Base-by-base conservation (phyloP, 2,329 filamentous ascomycete genomes). In the Trichoderma sp. region DNA sequence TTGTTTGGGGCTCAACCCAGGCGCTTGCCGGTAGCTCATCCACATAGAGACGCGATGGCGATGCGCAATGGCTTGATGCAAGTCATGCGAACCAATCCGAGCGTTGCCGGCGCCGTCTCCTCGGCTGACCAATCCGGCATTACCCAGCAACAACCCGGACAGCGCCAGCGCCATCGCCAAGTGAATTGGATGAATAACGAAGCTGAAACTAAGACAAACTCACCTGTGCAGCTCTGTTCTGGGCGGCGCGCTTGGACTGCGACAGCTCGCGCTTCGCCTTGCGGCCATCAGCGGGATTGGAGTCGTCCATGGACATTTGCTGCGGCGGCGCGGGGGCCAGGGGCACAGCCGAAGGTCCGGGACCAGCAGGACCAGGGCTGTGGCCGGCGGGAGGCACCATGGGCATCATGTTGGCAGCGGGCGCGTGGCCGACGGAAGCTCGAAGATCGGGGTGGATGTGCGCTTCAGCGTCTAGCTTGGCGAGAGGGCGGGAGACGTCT, bases 151-250 rank as follows among this genome's bases (percentile, higher is more conserved):
- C 45, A 56, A 1, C 16, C 6, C 11, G 9, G n/a, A 53, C 35
- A n/a, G 59, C 41, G 33, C 12, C 53, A 33, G 16, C 24, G 5
- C 16, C 53, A 31, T 71, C 35, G 24, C 8, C 35, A 31, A 53
- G 3, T 9, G 24, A 7, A 29, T 9, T 14, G 18, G 29, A 16
- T 16, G 3, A 7, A 68, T 3, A 4, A n/a, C 18, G n/a, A 21
- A 21, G 14, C 27, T 11, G 29, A 3, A 29, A 27, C 33, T 8
- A 35, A 18, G 41, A 59, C 29, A 71, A 73, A 83, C 92, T 82
- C 89, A 98, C 97, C 92, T 99, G 97, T 72, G 97, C 97, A 80
- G 96, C 97, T 83, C 97, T 90, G 82, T 99, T 99, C 83, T 99
- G 97, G 11, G 97, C 97, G 33, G 97, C 97, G 79, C 97, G 93